A percentile compares a stretch with the other conserved stretches of the same genome.
Conservation (phyloP, 192 early-diverging fungal genomes). For the Backusella macrospora region DNA sequence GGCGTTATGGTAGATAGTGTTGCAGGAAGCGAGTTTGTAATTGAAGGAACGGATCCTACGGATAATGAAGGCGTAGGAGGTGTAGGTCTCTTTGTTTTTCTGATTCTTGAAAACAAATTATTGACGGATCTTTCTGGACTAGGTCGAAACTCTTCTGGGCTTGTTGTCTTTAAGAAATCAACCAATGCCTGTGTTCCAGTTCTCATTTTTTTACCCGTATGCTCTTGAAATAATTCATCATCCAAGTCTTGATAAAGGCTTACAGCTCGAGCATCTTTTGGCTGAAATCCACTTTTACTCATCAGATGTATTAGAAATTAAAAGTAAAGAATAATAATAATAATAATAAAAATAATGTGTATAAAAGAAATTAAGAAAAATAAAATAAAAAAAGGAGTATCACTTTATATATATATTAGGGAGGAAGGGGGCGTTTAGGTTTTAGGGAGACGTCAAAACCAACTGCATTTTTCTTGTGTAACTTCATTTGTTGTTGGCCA, state of each 20-base stretch:
- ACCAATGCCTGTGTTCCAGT: conserved; percentile 41
- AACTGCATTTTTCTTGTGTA: conserved; percentile 1
- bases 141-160: conserved; percentile 40
- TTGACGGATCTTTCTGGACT: conserved; percentile 23
- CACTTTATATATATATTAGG: not conserved
- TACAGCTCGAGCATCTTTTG: conserved; percentile 22
- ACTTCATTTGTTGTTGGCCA: not conserved
- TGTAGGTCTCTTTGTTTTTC: conserved; percentile 27
- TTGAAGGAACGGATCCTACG: conserved; percentile 6
- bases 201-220: conserved; percentile 13
- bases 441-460: conserved; percentile 9
- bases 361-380: conserved; percentile 11
- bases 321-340: not conserved
- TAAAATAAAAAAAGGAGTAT: not conserved
- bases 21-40: conserved; percentile 8
- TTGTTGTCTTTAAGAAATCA: conserved; percentile 40
- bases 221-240: conserved; percentile 11
- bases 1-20: not conserved
- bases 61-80: conserved; percentile 2
- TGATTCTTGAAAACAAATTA: conserved; percentile 31
- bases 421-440: conserved; percentile 7
- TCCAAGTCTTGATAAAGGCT: conserved; percentile 25
- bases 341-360: conserved; percentile 1
- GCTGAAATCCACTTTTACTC: conserved; percentile 13
- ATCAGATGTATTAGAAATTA: not conserved